Conservation (phyloP, 495 filamentous ascomycete species). For the Halenospora varia region DNA sequence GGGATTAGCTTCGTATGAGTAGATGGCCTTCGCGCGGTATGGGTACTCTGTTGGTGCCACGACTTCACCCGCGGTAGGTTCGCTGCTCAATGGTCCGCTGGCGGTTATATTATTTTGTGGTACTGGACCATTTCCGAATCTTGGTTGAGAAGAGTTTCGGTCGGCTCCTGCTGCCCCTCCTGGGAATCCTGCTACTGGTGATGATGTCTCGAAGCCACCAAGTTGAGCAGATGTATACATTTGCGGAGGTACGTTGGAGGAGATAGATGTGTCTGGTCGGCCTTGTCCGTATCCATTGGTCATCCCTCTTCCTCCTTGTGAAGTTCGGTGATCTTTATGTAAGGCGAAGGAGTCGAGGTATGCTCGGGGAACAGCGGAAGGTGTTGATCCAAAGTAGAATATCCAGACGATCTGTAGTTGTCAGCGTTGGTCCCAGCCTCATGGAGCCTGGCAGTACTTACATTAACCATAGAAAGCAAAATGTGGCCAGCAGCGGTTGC, state of each 20-base stretch:
- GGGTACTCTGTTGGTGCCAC: conserved; percentile 88
- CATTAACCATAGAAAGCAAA: conserved; percentile 89
- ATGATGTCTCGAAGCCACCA: conserved; percentile 93
- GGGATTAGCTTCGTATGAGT: conserved; percentile 96
- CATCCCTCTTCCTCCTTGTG: conserved; percentile 60
- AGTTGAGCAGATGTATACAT: conserved; percentile 97
- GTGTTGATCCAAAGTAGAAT: conserved; percentile 94
- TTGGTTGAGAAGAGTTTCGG: conserved; percentile 53
- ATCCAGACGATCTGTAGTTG: conserved; percentile 93
- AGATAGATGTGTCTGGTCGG: conserved; percentile 78
- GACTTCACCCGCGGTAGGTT: conserved; percentile 56
- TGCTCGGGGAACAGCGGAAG: conserved; percentile 79
- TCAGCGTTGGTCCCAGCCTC: neutral
- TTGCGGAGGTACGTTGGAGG: conserved; percentile 70
- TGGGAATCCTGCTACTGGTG: conserved; percentile 66
- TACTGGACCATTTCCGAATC: conserved; percentile 43
- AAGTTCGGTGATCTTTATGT: conserved; percentile 69
- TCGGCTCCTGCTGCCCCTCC: conserved; percentile 22
- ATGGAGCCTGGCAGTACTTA: conserved; percentile 40
- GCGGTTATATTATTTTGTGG: conserved; percentile 16
- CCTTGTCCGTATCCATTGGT: conserved; percentile 56
- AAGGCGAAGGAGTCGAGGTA: conserved; percentile 96
- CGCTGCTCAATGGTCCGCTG: conserved; percentile 18
- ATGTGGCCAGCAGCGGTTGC: conserved; percentile 92
- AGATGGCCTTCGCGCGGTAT: conserved; percentile 96